Conservation (phyloP, 108 stramenopile genomes). For the Epithemia pelagica region DNA sequence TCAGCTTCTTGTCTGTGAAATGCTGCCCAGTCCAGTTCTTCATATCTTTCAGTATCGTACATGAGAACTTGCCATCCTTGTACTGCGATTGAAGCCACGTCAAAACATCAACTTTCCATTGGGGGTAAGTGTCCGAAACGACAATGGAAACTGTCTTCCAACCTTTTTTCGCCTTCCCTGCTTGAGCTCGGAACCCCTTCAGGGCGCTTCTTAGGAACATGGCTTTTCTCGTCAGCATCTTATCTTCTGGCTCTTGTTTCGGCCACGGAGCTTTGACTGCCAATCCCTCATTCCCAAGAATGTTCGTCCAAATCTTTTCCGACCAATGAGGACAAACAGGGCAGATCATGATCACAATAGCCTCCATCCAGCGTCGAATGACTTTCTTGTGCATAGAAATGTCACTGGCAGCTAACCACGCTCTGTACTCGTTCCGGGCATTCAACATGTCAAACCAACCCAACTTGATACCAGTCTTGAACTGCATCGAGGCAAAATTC, state of each 20-base stretch:
- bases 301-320: slow-evolving; percentile 67
- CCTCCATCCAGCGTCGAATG: slow-evolving; percentile 63
- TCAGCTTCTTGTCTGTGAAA: slow-evolving; percentile 79
- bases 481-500: slow-evolving; percentile 73
- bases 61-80: slow-evolving; percentile 36
- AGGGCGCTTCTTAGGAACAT: slow-evolving; percentile 73
- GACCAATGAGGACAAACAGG: slow-evolving; percentile 92
- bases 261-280: slow-evolving; percentile 91
- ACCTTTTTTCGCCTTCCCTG: slow-evolving; percentile 82
- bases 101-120: slow-evolving; percentile 84
- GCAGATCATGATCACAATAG: slow-evolving; percentile 73
- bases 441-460: slow-evolving; percentile 92
- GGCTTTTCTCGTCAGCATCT: slow-evolving; percentile 71
- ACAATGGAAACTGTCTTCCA: slow-evolving; percentile 52
- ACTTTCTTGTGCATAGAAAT: slow-evolving; percentile 81
- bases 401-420: slow-evolving; percentile 83
- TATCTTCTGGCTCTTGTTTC: slow-evolving; percentile 67
- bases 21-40: slow-evolving; percentile 63
- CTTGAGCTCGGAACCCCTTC: slow-evolving; percentile 61
- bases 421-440: slow-evolving; percentile 87
- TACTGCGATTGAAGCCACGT: slow-evolving; percentile 77
- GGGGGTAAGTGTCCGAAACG: slow-evolving; percentile 75
- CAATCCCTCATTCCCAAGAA: slow-evolving; percentile 60
- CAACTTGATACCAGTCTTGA: slow-evolving; percentile 86
- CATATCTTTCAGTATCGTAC: slow-evolving; percentile 64